A percentile compares a stretch with the other conserved stretches of the same genome.
These are phyloP conservation scores for Eucalyptus virginea DNA, from an alignment of 345 rosid genomes.

Conservation along the genomic window DNA sequence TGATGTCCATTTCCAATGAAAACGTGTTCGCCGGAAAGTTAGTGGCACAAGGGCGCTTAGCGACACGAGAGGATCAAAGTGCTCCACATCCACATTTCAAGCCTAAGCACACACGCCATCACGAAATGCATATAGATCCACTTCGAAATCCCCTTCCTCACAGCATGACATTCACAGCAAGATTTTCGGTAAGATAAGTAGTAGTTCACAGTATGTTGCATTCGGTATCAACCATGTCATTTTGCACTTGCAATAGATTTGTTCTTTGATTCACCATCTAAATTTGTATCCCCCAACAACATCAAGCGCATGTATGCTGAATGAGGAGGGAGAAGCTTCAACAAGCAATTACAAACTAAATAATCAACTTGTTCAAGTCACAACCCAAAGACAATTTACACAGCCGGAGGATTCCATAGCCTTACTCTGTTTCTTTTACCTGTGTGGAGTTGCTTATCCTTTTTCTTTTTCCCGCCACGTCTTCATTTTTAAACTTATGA, in stretches of 20 bases:
- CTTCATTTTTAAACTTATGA: neutral
- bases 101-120: neutral
- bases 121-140: neutral
- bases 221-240: neutral
- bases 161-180: neutral
- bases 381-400: neutral
- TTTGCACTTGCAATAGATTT: neutral
- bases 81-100: neutral
- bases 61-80: neutral
- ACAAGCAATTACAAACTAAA: neutral
- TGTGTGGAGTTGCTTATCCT: neutral
- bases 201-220: neutral
- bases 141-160: neutral
- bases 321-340: neutral
- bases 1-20: neutral
- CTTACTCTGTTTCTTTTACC: neutral
- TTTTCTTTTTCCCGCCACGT: neutral
- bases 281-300: neutral
- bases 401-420: neutral
- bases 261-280: neutral
- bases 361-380: neutral
- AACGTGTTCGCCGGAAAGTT: neutral
- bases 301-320: neutral
- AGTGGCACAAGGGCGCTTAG: neutral
- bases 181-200: neutral